A percentile compares a stretch with the other conserved stretches of the same genome.
Conservation (phyloP, 768 basidiomycete genomes). For the Serendipita sp. region DNA sequence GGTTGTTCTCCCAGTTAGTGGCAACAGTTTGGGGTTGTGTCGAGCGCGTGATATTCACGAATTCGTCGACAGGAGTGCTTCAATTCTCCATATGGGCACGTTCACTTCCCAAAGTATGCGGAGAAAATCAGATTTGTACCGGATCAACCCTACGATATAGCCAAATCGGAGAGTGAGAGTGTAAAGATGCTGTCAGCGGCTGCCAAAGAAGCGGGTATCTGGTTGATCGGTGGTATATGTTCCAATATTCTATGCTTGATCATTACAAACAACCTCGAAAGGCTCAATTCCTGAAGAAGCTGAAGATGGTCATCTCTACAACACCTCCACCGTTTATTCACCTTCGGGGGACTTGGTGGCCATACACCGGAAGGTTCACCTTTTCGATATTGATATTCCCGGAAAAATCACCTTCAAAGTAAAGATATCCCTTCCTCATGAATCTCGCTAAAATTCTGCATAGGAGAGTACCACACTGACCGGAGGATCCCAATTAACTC, state of each 20-base stretch:
- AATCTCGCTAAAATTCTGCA: neutral
- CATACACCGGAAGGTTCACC: slow-evolving; percentile 83
- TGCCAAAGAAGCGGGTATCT: slow-evolving; percentile 62
- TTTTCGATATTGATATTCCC: slow-evolving; percentile 96
- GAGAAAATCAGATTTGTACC: slow-evolving; percentile 55
- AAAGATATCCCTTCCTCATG: neutral
- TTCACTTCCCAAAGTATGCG: slow-evolving; percentile 68
- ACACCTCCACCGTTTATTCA: slow-evolving; percentile 84
- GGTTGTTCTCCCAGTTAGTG: slow-evolving; percentile 67
- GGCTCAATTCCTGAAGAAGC: slow-evolving; percentile 90
- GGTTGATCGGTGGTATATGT: slow-evolving; percentile 79
- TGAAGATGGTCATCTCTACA: slow-evolving; percentile 58
- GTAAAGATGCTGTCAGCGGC: slow-evolving; percentile 66
- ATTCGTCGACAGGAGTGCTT: slow-evolving; percentile 54
- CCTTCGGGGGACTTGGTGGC: slow-evolving; percentile 74
- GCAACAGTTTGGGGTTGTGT: neutral
- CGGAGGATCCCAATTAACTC: slow-evolving; percentile 55
- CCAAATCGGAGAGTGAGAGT: slow-evolving; percentile 48
- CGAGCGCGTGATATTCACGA: neutral
- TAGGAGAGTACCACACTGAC: slow-evolving; percentile 83
- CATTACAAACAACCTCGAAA: slow-evolving; percentile 18
- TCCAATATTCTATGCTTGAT: neutral
- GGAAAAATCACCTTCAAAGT: slow-evolving; percentile 86
- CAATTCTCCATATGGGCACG: slow-evolving; percentile 71
- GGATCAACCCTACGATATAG: slow-evolving; percentile 42